Evolutionary conservation across 805 yeast genomes (phyloP), one percentile per base, ranked within the genome.

Genomic region (Blastobotrys parvus): DNA sequence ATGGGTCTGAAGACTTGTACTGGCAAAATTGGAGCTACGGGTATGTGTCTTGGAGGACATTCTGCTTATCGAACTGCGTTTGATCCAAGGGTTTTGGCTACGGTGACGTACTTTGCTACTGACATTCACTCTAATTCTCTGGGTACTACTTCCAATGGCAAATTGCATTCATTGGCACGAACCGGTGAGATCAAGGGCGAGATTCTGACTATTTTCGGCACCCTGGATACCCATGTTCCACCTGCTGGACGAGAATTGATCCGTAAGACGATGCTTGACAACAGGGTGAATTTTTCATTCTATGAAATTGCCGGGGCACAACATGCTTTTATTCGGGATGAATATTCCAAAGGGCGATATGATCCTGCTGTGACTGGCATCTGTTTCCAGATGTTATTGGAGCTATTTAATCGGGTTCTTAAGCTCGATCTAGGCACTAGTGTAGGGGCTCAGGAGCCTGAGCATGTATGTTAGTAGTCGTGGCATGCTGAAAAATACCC

Each of bases 21-120:
- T 49, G 89, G 89, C 34, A 74, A 71, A 45, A 74, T 82, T 51
- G 92, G 92, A 30, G 80, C 88, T 36, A 82, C 90, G 2, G 94
- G 92, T 16, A 84, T 84, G 92, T 84, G 94, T 59, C 72, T 83
- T 30, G 92, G 92, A 17, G 94, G 92, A 1, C 92, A 83, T 58
- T 65, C 82, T 53, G 90, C 92, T 1, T 81, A 72, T 64, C 68
- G 94, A 51, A 70, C 79, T 2, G 78, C 80, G 2, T 67, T 82
- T 50, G 86, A 82, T 55, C 66, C 70, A 30, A 63, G 86, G 45
- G 76, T 83, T 36, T 64, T 67, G 10, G 86, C 89, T 15, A 72
- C 80, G 8, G 82, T 82, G 16, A 77, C 88, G 48, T 83, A 82
- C 63, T 83, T 83, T 64, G 84, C 87, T 11, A 83, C 94, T 4